Percentiles rank a stretch among this genome's conserved stretches.
These are phyloP conservation scores for Populus hybrid DNA, from an alignment of 441 rosid species.

Conservation along the genomic window DNA sequence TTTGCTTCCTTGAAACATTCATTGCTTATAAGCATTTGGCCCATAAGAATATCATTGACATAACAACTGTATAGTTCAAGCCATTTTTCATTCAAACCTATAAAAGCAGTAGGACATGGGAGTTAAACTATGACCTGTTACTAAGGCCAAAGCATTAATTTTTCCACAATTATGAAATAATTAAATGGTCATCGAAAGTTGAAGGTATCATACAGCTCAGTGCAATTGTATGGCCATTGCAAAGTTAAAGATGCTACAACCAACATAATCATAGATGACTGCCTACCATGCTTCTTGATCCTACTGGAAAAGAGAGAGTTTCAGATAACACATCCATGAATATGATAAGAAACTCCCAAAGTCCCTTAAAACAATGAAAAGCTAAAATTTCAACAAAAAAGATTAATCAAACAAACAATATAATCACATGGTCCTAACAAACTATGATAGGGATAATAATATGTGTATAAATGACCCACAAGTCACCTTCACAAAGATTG, in stretches of 20 bases:
- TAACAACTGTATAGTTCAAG: background rate
- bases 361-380: background rate
- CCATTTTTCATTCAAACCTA: background rate
- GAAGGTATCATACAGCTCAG: background rate
- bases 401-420: background rate
- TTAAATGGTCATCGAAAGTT: background rate
- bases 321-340: background rate
- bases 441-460: background rate
- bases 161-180: background rate
- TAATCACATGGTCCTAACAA: background rate
- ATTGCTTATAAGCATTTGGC: background rate
- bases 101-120: background rate
- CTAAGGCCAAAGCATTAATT: background rate
- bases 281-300: background rate
- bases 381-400: background rate
- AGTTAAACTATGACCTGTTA: background rate
- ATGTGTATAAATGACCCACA: background rate
- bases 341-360: background rate
- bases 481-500: background rate
- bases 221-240: background rate
- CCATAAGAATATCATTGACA: background rate
- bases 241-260: background rate
- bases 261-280: background rate
- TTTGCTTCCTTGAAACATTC: background rate
- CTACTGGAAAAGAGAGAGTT: background rate